Percentiles rank a stretch among this genome's conserved stretches.
Conservation (phyloP, 192 early-diverging fungal genomes). For the Chytriomyces sp. region DNA sequence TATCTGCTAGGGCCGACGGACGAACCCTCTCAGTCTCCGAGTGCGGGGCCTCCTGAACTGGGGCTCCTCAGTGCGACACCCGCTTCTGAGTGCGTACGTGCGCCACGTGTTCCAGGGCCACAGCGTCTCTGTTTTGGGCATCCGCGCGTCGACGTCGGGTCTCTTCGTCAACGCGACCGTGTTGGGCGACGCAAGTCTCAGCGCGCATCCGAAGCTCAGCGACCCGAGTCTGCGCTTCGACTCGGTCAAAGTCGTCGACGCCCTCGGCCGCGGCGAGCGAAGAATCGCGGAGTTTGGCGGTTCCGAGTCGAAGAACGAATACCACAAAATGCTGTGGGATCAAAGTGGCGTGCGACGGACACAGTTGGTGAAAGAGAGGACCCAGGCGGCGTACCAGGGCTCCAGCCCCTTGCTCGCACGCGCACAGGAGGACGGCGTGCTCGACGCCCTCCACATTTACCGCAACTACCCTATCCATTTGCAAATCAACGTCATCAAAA, state of each 20-base stretch:
- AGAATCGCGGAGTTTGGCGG: constrained; percentile 27
- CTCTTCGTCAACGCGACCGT: constrained; percentile 59
- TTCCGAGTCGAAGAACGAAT: constrained; percentile 15
- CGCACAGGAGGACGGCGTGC: constrained; percentile 13
- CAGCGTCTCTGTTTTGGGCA: constrained; percentile 45
- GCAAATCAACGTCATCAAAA: constrained; percentile 50
- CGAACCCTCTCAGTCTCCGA: constrained; percentile 50
- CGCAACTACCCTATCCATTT: constrained; percentile 47
- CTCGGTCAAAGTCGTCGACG: constrained; percentile 27
- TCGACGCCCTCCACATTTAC: constrained; percentile 49
- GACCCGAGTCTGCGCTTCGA: constrained; percentile 37
- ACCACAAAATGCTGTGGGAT: constrained; percentile 27
- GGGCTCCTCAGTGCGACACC: constrained; percentile 53
- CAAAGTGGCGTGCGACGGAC: constrained; percentile 30
- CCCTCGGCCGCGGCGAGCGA: constrained; percentile 45
- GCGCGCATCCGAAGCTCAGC: constrained; percentile 22
- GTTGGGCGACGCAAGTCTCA: background rate
- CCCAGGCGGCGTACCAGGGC: background rate
- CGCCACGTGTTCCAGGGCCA: constrained; percentile 54
- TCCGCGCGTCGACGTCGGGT: constrained; percentile 53
- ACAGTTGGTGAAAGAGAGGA: constrained; percentile 20
- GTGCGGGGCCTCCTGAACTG: constrained; percentile 52
- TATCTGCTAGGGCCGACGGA: constrained; percentile 18
- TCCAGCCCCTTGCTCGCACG: constrained; percentile 2
- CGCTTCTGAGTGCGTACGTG: constrained; percentile 47